Conservation (phyloP, 164 flowering plant genomes). For the Stephania yunnanensis region DNA sequence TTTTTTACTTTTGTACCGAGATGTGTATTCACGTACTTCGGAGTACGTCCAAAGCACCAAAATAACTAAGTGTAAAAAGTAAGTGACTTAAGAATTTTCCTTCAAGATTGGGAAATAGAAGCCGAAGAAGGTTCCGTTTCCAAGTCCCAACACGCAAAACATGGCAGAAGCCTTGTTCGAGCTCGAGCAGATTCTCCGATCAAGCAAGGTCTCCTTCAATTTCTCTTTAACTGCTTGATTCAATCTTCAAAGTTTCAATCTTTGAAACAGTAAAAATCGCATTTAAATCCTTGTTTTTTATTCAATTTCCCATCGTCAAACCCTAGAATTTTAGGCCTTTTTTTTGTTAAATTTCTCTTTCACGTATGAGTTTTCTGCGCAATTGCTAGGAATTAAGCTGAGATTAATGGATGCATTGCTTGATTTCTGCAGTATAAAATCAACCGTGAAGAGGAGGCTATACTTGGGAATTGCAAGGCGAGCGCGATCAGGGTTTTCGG, state of each 20-base stretch:
- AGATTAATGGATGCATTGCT: neutral
- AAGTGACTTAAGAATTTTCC: no score
- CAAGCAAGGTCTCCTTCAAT: conserved; percentile 29
- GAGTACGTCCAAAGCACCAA: no score
- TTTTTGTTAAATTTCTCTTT: neutral
- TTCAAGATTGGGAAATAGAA: no score
- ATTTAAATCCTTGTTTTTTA: neutral
- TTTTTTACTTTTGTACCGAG: no score
- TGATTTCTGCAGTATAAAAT: conserved; percentile 24
- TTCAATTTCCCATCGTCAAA: neutral
- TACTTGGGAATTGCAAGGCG: conserved; percentile 29
- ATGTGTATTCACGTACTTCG: no score
- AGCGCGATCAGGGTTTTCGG: conserved; percentile 32
- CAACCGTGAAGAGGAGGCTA: conserved; percentile 38
- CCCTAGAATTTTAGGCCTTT: neutral
- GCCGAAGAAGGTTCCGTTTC: no score
- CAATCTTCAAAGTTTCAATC: neutral
- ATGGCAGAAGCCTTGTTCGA: conserved; percentile 40
- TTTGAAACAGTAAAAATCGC: neutral
- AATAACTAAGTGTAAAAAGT: no score
- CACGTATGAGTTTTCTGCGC: neutral
- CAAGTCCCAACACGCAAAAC: neutral
- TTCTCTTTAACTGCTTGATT: neutral
- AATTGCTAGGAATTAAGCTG: neutral
- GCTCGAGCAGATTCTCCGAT: conserved; percentile 29